These are phyloP conservation scores for Pseudomassariella vexata DNA, from an alignment of 2,329 filamentous ascomycete genomes.

Conservation along the genomic window DNA sequence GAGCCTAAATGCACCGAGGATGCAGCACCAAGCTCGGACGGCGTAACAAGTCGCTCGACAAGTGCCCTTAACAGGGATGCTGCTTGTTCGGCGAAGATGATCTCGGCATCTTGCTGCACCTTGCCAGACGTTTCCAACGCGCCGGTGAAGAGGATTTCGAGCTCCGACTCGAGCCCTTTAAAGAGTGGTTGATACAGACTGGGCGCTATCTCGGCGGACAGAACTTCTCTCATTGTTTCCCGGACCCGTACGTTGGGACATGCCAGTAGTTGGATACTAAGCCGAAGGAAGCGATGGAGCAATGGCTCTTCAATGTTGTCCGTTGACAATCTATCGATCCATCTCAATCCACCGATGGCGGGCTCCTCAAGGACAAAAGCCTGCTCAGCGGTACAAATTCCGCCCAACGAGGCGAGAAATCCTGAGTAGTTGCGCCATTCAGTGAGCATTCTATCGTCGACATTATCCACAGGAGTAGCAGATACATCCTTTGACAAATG, in stretches of 20 bases:
- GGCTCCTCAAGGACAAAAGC: conserved; percentile 52
- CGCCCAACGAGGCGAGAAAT: conserved; percentile 61
- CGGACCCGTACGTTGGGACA: conserved; percentile 59
- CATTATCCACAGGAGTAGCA: conserved; percentile 39
- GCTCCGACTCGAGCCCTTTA: conserved; percentile 58
- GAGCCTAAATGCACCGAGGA: conserved; percentile 59
- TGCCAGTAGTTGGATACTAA: conserved; percentile 60
- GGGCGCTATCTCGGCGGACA: conserved; percentile 60
- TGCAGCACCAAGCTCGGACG: conserved; percentile 55
- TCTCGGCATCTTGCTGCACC: conserved; percentile 53
- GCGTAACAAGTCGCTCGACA: conserved; percentile 58
- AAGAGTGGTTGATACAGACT: conserved; percentile 58
- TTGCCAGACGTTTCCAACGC: conserved; percentile 44
- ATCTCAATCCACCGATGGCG: conserved; percentile 48
- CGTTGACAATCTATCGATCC: conserved; percentile 57
- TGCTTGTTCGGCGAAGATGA: conserved; percentile 63
- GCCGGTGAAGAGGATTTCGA: conserved; percentile 57
- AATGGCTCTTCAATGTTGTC: conserved; percentile 57
- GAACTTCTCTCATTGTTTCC: conserved; percentile 60
- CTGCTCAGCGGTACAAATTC: conserved; percentile 58
- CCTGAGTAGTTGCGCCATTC: conserved; percentile 68
- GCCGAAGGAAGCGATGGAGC: conserved; percentile 52
- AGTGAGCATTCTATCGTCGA: conserved; percentile 50
- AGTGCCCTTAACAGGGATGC: conserved; percentile 57
- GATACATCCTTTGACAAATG: conserved; percentile 59